Evolutionary conservation across 306 rosid species (phyloP), one percentile per base, ranked within the genome.

Genomic region (Quercus dentata): DNA sequence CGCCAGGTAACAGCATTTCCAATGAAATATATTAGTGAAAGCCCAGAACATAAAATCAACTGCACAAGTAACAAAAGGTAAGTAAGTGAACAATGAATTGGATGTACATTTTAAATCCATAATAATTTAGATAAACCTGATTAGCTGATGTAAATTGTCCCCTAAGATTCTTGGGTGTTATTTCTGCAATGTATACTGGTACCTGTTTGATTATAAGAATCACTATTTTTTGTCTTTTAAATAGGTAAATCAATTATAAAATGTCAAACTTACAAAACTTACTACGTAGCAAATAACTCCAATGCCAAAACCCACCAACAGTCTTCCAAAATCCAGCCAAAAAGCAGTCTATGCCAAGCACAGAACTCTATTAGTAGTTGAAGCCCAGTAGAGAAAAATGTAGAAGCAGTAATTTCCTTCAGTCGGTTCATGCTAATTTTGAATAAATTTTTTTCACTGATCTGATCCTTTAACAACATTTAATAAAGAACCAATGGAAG

Each of bases 321-420:
- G 76, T 81, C 97, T 90, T 90, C 97, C 99, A 27, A 86, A 74
- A 58, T 94, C 91, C 68, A 93, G 89, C 92, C 87, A 88, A 93
- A 87, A 83, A 70, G 90, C 87, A 85, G 41, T 91, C 98, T 83
- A 76, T 77, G 80, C 74, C 77, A 86, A 81, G 75, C 79, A 85
- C 14, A 74, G 20, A 74, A 73, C 41, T 77, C n/a, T 56, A 68
- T 68, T 31, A 68, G 23, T 19, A n/a, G 17, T 13, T 68, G 52
- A 49, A 49, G 4, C 5, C 54, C 4, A 49, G 1, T 1, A 49
- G 17, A 49, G 54, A 49, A 49, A 49, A 49, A 49, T 49, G 54
- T 0, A 49, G 5, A 41, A 8, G 46, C 12, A 41, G 46, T 2
- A 8, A 41, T 8, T 41, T 41, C 46, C 46, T 0, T 8, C 3